Evolutionary conservation across 106 monocot genomes (phyloP), one percentile per base, ranked within the genome.

Genomic region (Gastrodia elata): DNA sequence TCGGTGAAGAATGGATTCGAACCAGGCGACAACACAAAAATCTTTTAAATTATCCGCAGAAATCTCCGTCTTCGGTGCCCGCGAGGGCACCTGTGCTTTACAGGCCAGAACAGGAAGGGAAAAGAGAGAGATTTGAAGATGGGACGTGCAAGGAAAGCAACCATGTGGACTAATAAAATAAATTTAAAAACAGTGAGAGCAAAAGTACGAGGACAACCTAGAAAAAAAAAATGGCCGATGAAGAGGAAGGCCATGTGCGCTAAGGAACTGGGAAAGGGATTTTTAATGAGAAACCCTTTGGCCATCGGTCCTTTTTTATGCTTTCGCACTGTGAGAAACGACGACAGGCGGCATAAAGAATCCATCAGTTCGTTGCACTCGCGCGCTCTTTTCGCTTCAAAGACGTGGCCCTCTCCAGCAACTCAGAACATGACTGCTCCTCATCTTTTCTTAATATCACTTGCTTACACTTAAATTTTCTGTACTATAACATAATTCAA

Each of bases 151-250:
- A 61, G 36, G 68, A 76, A 70, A 72, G 70, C 76, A 70, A 71
- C 79, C 82, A 82, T 82, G 86, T 86, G 86, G 58, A 24, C 70
- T 37, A 68, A 74, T 7, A 36, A 44, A 49, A 35, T 71, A 79
- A 69, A 75, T 57, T 74, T 78, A 78, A 68, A 81, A 75, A 46
- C 42, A 34, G 25, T 42, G 46, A 32, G 68, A 35, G 58, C 38
- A 43, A 58, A 73, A 82, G 56, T 57, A 42, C 68, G 77, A 68
- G 57, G 41, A 39, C n/a, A 43, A 61, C 39, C 32, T 42, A 41
- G 69, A 80, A 69, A 73, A 73, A 74, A 80, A 69, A 73, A 73
- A 35, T 65, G 38, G 73, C 43, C 34, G 22, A 57, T 30, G 78
- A 56, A 78, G 78, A 22, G 38, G 52, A 42, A n/a, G 71, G 26